These are phyloP conservation scores for Talaromyces pinophilus DNA, from an alignment of 2,329 filamentous ascomycete species.

Conservation along the genomic window DNA sequence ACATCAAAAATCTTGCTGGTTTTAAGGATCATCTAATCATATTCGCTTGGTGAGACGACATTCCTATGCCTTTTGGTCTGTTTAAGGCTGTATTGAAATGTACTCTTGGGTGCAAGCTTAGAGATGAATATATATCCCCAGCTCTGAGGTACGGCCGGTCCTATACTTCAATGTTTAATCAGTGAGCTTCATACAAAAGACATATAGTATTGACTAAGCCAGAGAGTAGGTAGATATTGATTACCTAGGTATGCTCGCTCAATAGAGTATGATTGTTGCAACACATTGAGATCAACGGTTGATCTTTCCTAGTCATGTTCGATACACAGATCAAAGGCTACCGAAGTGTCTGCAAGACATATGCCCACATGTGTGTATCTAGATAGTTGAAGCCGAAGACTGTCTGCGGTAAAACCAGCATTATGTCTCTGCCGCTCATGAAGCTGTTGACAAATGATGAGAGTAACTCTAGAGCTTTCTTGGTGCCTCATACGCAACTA, in stretches of 20 bases:
- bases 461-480: background rate
- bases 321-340: background rate
- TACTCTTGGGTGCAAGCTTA: background rate
- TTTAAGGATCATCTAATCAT: background rate
- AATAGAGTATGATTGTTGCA: background rate
- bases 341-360: background rate
- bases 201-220: background rate
- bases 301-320: background rate
- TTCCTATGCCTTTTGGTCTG: background rate
- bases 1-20: background rate
- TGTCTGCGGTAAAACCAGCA: background rate
- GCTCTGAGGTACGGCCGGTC: background rate
- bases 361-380: background rate
- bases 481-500: background rate
- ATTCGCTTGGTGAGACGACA: background rate
- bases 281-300: background rate
- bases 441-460: background rate
- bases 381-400: background rate
- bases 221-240: background rate
- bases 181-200: background rate
- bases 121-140: background rate
- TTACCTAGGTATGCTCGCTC: background rate
- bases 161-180: background rate
- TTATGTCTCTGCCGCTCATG: background rate
- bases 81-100: too few relatives aligned